phyloP scores from a whole-genome alignment of 306 rosid species.

The Prunus fruticosa region DNA sequence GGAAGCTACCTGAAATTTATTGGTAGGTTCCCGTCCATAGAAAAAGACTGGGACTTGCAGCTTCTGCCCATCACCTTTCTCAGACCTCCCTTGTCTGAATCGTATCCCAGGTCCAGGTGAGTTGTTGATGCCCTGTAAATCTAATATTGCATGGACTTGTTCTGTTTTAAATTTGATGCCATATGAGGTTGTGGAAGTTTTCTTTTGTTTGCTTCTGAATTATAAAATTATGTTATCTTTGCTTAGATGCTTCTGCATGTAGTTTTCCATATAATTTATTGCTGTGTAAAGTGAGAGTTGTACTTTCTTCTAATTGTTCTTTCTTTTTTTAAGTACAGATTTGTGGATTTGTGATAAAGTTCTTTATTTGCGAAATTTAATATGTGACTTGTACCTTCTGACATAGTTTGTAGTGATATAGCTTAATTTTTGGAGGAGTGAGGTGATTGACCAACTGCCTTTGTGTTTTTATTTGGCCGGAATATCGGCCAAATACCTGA shows the following conservation, averaged over 20 bases:
- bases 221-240: not conserved
- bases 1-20: constrained; percentile 77
- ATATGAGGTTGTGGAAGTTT: not conserved
- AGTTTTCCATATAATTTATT: not conserved
- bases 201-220: constrained; percentile 16
- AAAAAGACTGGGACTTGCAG: constrained; percentile 86
- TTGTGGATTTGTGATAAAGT: not conserved
- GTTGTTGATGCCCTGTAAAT: not conserved
- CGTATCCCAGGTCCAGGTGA: constrained; percentile 75
- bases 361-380: not conserved
- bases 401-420: too few species aligned
- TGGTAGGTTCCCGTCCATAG: constrained; percentile 60
- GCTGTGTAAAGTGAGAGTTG: not conserved
- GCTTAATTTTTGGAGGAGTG: too few species aligned
- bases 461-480: too few species aligned
- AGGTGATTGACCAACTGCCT: too few species aligned
- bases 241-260: not conserved
- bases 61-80: constrained; percentile 86
- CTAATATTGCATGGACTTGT: not conserved
- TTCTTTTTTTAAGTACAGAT: not conserved
- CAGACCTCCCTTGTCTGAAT: constrained; percentile 47
- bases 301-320: not conserved
- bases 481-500: too few species aligned
- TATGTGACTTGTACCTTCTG: not conserved
- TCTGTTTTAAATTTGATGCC: not conserved